Base-by-base conservation (phyloP, 345 rosid genomes). In the Hypericum perforatum region DNA sequence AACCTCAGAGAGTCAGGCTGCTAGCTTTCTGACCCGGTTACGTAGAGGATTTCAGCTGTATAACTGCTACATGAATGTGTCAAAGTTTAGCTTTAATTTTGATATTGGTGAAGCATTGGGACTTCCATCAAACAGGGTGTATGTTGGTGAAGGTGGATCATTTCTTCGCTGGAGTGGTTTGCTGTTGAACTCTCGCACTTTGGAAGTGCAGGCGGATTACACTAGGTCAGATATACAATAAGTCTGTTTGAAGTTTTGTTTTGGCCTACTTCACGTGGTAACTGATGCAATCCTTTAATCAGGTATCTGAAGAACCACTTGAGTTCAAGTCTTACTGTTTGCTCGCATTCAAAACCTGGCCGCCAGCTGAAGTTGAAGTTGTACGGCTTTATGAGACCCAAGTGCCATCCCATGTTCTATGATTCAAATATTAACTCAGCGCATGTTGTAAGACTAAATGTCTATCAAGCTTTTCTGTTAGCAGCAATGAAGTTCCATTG, bases 401-500 rank as follows among this genome's bases (percentile, higher is more conserved):
- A 78, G 72, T 87, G 94, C 63, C 87, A 84, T 71, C 78, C 96
- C 49, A 65, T 82, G 60, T 79, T 91, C 67, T 80, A 74, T 3
- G 98, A 91, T 67, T 72, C 84, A 0, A 81, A 84, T 63, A 81
- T 91, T 62, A 87, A 91, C 69, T 77, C 95, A 1, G 70, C 74
- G 37, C 74, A 63, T 12, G 75, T 78, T 16, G 81, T 80, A 45
- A 76, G 87, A 77, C 63, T 90, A 69, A 90, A 90, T 63, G 68
- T 84, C 74, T 86, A 82, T 69, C 95, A 90, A 73, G 68, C 71
- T 45, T 84, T 90, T 60, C 56, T 90, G 68, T 53, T 86, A 57
- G 74, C 82, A 62, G 95, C 94, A 13, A 86, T 90, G 94, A 90
- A 86, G 61, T 84, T 74, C 62, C 95, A 82, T 49, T 78, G 94